Evolutionary conservation across 495 filamentous ascomycete genomes (phyloP), one percentile per base, ranked within the genome.

Genomic region (Penicillium cosmopolitanum): DNA sequence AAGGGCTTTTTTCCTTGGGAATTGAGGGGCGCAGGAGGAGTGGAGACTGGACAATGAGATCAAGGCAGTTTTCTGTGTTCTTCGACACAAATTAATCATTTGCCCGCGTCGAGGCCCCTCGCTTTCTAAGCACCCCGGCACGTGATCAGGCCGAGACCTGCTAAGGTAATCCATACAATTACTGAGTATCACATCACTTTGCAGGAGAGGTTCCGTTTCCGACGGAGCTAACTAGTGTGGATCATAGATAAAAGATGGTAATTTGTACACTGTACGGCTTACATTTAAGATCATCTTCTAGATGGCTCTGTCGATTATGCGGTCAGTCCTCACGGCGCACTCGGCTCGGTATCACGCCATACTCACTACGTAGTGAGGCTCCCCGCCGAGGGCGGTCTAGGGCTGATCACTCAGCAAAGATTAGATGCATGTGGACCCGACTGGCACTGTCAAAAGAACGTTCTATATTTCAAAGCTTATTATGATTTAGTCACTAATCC

Each of bases 61-160:
- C 65, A 63, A 36, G 46, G 46, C 28, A 47, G 10, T 67, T 67
- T 59, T 54, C 59, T 36, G 42, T 38, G 35, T 69, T 65, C 60
- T 11, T 50, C 7, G 40, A 18, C 52, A 25, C 50, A 54, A 58
- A 64, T 67, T 65, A 70, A 58, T 70, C 65, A 67, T 60, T 60
- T 59, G 56, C 48, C 59, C 48, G 59, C 61, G 57, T 67, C 67
- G 61, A 69, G 66, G 57, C 64, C 63, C 60, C 56, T 65, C 57
- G 67, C 60, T 70, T 70, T 66, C 67, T 70, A 70, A 70, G 57
- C 67, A 70, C 15, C 15, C 1, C 13, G 9, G 35, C 67, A 68
- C 67, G 65, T 68, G 67, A 57, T 15, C 28, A 11, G 63, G 67
- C 33, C 65, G 57, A 63, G 67, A 66, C 63, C 65, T 10, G 53